These are phyloP conservation scores for Symbiodinium pilosum DNA, from an alignment of 73 alveolate genomes.

Conservation along the genomic window DNA sequence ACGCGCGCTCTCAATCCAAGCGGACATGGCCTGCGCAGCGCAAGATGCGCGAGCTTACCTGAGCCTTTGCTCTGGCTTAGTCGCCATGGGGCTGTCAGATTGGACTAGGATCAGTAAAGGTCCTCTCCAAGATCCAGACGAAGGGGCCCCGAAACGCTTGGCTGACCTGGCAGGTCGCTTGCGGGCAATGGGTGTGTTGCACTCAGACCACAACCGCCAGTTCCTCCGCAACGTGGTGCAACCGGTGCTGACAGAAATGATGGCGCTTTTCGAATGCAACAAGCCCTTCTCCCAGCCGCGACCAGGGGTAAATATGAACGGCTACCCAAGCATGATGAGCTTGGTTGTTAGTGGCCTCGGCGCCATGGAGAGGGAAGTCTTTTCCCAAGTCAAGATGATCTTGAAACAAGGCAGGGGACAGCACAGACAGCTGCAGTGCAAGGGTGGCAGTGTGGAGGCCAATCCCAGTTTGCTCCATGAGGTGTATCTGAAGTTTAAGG, in stretches of 20 bases:
- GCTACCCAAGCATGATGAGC: conserved; percentile 18
- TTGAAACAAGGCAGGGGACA: not conserved
- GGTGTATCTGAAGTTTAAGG: not conserved
- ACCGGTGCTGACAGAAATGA: not conserved
- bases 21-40: not conserved
- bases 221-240: not conserved
- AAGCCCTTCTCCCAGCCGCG: not conserved
- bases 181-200: not conserved
- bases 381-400: not conserved
- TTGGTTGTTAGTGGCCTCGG: conserved; percentile 41
- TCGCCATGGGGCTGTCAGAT: not conserved
- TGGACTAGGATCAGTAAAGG: not conserved
- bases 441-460: not conserved
- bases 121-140: conserved; percentile 30
- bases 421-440: not conserved
- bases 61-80: not conserved
- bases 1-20: not conserved
- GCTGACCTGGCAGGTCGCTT: not conserved
- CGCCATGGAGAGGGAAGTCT: conserved; percentile 43
- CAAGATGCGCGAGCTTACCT: conserved; percentile 32
- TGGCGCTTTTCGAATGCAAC: not conserved
- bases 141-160: conserved; percentile 33
- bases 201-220: not conserved
- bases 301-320: not conserved
- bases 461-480: not conserved